A percentile compares a stretch with the other conserved stretches of the same genome.
These are phyloP conservation scores for Cucurbita ficifolia DNA, from an alignment of 306 rosid genomes.

Conservation along the genomic window DNA sequence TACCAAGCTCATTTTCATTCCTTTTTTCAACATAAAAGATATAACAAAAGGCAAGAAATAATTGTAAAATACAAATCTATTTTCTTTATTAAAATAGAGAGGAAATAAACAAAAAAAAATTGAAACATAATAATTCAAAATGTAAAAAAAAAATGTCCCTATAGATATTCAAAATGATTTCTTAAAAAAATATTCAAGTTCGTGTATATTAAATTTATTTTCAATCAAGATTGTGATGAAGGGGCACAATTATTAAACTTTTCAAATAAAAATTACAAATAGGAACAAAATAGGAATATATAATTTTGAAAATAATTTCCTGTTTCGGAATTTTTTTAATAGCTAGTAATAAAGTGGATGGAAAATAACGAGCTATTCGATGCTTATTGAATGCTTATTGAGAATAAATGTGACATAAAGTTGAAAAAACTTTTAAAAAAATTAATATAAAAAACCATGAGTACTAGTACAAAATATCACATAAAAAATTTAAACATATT, in stretches of 20 bases:
- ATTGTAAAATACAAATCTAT: no score
- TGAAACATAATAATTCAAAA: no score
- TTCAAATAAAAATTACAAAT: background rate
- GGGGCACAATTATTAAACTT: background rate
- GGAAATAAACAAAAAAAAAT: no score
- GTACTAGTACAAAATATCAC: background rate
- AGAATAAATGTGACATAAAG: background rate
- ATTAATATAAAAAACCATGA: background rate
- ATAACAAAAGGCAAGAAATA: background rate
- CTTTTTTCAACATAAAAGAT: no score
- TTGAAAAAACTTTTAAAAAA: background rate
- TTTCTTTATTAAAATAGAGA: no score
- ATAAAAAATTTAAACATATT: background rate
- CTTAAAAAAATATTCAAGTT: background rate
- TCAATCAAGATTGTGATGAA: background rate
- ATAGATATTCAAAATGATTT: background rate
- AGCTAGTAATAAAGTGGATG: background rate
- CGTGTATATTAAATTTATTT: background rate
- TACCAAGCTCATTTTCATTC: no score
- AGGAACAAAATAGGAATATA: background rate
- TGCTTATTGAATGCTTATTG: background rate
- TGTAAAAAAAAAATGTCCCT: no score
- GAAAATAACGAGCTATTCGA: background rate
- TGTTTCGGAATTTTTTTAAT: background rate
- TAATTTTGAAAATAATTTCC: background rate